These are phyloP conservation scores for Amesomyces nigricolor DNA, from an alignment of 2,329 filamentous ascomycete genomes.

Conservation along the genomic window DNA sequence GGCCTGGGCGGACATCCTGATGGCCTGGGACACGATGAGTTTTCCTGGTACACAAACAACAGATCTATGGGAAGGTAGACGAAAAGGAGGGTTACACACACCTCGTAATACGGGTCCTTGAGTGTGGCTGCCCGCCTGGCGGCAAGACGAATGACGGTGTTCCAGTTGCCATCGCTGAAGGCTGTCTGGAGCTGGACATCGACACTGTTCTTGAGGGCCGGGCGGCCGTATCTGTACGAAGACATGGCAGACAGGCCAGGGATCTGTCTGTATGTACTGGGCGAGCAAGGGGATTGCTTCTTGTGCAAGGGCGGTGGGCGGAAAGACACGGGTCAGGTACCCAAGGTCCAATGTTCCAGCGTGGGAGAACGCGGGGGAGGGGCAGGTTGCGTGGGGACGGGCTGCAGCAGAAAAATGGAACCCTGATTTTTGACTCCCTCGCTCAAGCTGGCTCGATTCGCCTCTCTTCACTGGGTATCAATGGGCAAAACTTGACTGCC, in stretches of 20 bases:
- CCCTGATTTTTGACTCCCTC: neutral
- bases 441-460: neutral
- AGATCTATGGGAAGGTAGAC: neutral
- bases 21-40: slow-evolving; percentile 30
- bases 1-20: slow-evolving; percentile 47
- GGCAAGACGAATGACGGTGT: slow-evolving; percentile 45
- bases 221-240: slow-evolving; percentile 30
- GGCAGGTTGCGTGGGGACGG: too few relatives aligned
- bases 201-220: slow-evolving; percentile 44
- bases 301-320: neutral
- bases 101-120: slow-evolving; percentile 53
- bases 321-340: neutral
- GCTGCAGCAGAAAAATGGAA: neutral
- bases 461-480: neutral
- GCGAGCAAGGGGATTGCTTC: neutral
- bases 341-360: neutral
- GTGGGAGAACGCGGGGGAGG: too few relatives aligned
- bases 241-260: slow-evolving; percentile 17
- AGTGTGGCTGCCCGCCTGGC: slow-evolving; percentile 44
- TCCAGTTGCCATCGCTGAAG: slow-evolving; percentile 51
- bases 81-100: slow-evolving; percentile 28
- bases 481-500: neutral
- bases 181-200: slow-evolving; percentile 51
- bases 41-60: neutral
- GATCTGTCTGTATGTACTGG: neutral